Percentiles rank a stretch among this genome's conserved stretches.
Conservation (phyloP, 2,329 filamentous ascomycete genomes). For the Orbilia oligospora region DNA sequence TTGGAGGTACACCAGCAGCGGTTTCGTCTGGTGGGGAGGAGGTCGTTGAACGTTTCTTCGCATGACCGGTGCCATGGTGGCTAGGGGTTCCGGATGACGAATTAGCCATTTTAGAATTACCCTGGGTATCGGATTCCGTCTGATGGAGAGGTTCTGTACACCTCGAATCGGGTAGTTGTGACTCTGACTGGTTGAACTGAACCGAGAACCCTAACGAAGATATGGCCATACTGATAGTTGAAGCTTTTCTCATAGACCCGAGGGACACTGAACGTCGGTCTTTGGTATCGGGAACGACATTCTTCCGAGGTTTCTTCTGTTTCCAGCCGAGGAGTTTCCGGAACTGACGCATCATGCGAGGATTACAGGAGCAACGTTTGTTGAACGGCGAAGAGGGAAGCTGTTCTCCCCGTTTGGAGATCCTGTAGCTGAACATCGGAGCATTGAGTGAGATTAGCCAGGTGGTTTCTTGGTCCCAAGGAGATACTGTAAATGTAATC, state of each 20-base stretch:
- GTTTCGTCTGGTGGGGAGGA: constrained; percentile 59
- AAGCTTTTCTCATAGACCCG: constrained; percentile 54
- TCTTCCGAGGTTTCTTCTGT: constrained; percentile 61
- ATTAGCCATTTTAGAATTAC: constrained; percentile 18
- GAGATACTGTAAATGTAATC: neutral
- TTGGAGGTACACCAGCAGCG: constrained; percentile 52
- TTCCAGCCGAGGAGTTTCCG: constrained; percentile 60
- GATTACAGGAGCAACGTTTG: constrained; percentile 58
- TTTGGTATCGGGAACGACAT: constrained; percentile 36
- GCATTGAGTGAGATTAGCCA: constrained; percentile 55
- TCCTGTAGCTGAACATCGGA: constrained; percentile 59
- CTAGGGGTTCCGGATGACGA: neutral
- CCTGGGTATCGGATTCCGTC: constrained; percentile 9
- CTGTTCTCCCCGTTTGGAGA: constrained; percentile 54
- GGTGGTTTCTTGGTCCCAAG: constrained; percentile 19
- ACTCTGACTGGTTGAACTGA: constrained; percentile 51
- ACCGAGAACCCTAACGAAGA: constrained; percentile 59
- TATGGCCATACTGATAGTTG: constrained; percentile 58
- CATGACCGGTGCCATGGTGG: constrained; percentile 20
- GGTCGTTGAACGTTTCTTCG: constrained; percentile 59
- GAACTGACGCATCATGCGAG: constrained; percentile 60
- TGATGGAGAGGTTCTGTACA: neutral
- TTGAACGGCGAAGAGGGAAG: constrained; percentile 24
- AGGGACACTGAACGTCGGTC: constrained; percentile 50
- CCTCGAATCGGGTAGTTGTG: constrained; percentile 29